These are phyloP conservation scores for Rugonectria rugulosa DNA, from an alignment of 2,329 filamentous ascomycete species.

Conservation along the genomic window DNA sequence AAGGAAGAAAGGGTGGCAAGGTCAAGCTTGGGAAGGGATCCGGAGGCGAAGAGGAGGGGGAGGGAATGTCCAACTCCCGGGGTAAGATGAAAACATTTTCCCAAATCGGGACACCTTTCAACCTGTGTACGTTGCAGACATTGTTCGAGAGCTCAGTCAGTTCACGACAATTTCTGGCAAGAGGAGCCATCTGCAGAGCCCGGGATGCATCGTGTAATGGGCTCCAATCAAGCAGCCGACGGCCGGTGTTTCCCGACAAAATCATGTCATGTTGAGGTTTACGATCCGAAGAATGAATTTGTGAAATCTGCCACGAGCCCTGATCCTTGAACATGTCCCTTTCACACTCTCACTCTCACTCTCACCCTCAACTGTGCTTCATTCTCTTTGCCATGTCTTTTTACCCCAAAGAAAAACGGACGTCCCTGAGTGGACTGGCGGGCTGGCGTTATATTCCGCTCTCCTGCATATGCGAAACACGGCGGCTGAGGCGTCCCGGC, in stretches of 20 bases:
- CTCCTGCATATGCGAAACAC: constrained; percentile 30
- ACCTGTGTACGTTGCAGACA: too few relatives aligned
- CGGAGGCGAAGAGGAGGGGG: neutral
- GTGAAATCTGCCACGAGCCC: constrained; percentile 1
- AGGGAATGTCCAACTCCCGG: constrained; percentile 25
- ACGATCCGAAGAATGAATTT: constrained; percentile 22
- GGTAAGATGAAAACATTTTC: constrained; percentile 23
- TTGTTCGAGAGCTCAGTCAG: too few relatives aligned
- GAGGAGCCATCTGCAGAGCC: constrained; percentile 15
- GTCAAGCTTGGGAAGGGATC: constrained; percentile 9
- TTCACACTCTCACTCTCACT: too few relatives aligned
- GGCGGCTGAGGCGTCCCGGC: constrained; percentile 19
- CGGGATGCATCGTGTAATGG: constrained; percentile 26
- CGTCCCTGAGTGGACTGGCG: neutral
- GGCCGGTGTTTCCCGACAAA: constrained; percentile 38
- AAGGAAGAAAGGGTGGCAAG: constrained; percentile 9
- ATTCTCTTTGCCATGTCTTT: neutral
- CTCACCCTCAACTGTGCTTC: too few relatives aligned
- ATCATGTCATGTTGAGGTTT: constrained; percentile 39
- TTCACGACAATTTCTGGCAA: constrained; percentile 17
- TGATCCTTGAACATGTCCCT: constrained; percentile 12
- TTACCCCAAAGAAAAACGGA: neutral
- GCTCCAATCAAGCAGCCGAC: constrained; percentile 15
- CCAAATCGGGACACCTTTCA: constrained; percentile 26
- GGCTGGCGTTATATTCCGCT: constrained; percentile 15